phyloP scores from a whole-genome alignment of 192 early-diverging fungal species.

The Coemansia sp. region DNA sequence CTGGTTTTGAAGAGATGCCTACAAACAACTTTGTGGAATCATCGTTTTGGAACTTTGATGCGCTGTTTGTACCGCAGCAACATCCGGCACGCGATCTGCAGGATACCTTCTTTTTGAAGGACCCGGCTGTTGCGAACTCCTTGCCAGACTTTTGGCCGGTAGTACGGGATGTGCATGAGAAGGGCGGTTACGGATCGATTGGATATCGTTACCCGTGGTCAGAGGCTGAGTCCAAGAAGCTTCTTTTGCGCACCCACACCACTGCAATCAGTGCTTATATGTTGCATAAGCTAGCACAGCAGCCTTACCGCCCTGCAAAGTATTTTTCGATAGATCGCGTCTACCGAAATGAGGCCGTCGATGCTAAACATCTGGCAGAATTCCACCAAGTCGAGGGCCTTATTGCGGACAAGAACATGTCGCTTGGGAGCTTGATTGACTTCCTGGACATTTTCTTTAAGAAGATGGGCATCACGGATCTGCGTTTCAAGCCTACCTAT shows the following conservation, averaged over 20 bases:
- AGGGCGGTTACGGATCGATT: conserved; percentile 93
- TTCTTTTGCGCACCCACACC: conserved; percentile 96
- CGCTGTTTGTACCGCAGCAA: conserved; percentile 98
- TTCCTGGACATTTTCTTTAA: conserved; percentile 95
- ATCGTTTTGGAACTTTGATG: conserved; percentile 99
- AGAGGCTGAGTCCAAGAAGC: conserved; percentile 85
- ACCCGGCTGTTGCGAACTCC: conserved; percentile 60
- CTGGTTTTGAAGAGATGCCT: conserved; percentile 99
- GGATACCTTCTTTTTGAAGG: conserved; percentile 78
- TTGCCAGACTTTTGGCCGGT: conserved; percentile 91
- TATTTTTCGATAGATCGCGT: conserved; percentile 99
- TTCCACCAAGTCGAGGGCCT: conserved; percentile 99
- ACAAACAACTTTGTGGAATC: conserved; percentile 96
- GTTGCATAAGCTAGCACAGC: conserved; percentile 89
- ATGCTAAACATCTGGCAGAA: conserved; percentile 98
- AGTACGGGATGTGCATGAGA: conserved; percentile 88
- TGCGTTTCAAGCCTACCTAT: conserved; percentile 99
- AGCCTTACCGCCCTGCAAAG: conserved; percentile 89
- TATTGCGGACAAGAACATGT: conserved; percentile 92
- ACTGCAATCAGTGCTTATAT: conserved; percentile 90
- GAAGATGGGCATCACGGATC: conserved; percentile 91
- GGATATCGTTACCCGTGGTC: conserved; percentile 96
- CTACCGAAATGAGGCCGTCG: conserved; percentile 96
- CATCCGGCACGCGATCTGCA: conserved; percentile 89
- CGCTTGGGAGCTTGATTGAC: conserved; percentile 94